phyloP scores from a whole-genome alignment of 1,284 basidiomycete genomes.

The Boletus semigastroideus region DNA sequence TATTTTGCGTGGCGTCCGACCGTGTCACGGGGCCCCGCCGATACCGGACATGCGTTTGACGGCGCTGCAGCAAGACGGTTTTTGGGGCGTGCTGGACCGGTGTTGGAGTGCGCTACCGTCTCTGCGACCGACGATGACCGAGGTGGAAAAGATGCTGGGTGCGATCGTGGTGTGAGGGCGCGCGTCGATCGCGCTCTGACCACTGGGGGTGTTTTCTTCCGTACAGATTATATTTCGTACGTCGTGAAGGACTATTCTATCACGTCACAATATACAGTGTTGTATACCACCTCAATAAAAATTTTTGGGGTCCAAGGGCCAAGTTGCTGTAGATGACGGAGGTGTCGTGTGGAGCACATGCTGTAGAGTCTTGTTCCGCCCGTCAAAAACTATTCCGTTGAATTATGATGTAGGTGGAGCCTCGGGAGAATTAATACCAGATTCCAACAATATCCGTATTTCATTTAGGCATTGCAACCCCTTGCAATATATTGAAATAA shows the following conservation, averaged over 20 bases:
- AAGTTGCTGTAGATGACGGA: no score
- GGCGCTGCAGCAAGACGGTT: conserved; percentile 23
- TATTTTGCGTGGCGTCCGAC: conserved; percentile 50
- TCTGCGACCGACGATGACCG: conserved; percentile 31
- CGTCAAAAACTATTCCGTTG: background rate
- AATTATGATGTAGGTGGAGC: background rate
- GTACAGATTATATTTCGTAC: background rate
- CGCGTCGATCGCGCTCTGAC: background rate
- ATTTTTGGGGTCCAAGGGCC: no score
- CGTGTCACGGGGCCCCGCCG: conserved; percentile 34
- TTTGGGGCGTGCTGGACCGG: conserved; percentile 41
- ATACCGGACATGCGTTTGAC: conserved; percentile 20
- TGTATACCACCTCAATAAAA: no score
- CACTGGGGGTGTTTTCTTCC: background rate
- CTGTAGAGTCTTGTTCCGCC: background rate
- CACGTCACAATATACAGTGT: no score
- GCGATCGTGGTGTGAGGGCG: conserved; percentile 3
- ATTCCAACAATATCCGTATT: no score
- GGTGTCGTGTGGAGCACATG: no score
- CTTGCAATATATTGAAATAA: no score
- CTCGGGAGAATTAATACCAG: background rate
- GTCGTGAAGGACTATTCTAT: no score
- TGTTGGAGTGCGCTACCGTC: conserved; percentile 41
- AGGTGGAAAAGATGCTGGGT: conserved; percentile 20
- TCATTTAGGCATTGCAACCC: no score